Evolutionary conservation across 495 filamentous ascomycete species (phyloP), one percentile per base, ranked within the genome.

Genomic region (Podospora comata): DNA sequence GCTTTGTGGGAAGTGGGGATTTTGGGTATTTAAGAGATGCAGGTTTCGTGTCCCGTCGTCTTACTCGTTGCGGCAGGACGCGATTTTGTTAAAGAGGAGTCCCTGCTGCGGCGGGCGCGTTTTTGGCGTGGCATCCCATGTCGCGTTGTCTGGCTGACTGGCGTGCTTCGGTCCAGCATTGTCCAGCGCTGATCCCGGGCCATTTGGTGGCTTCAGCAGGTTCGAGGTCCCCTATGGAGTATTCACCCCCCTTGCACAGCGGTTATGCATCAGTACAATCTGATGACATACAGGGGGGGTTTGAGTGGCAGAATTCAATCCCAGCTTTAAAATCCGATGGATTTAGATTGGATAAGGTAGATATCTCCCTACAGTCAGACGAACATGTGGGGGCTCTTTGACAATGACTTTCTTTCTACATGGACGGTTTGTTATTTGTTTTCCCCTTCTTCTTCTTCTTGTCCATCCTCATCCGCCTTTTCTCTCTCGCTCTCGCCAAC

Each of bases 201-300:
- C 69, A 66, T 62, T 70, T 48, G 61, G 67, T 63, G 67, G 68
- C 63, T 65, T 61, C 63, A 65, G 65, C 62, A 48, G 60, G 28
- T 66, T 66, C 61, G 30, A 54, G 26, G 23, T 20, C 26, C 57
- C 44, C 19, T 56, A 23, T 23, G 23, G 23, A 23, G 23, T 23
- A 28, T 60, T 68, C 59, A 68, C 68, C 59, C 68, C 70, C 28
- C 64, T 66, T 64, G 62, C 55, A 65, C 65, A 66, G 68, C 53
- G 64, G 54, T 30, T 64, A 5, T 55, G 18, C n/a, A 16, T 16
- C 30, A n/a, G 56, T 5, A 30, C 23, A 61, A 28, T 60, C 5
- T 18, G 39, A 67, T 67, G 65, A 67, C 65, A 44, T 62, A 59
- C 32, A 44, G 32, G 18, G 30, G 32, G 18, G 30, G 30, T 5